Evolutionary conservation across 2,329 filamentous ascomycete species (phyloP).

Genomic region (Macrophomina tecta): DNA sequence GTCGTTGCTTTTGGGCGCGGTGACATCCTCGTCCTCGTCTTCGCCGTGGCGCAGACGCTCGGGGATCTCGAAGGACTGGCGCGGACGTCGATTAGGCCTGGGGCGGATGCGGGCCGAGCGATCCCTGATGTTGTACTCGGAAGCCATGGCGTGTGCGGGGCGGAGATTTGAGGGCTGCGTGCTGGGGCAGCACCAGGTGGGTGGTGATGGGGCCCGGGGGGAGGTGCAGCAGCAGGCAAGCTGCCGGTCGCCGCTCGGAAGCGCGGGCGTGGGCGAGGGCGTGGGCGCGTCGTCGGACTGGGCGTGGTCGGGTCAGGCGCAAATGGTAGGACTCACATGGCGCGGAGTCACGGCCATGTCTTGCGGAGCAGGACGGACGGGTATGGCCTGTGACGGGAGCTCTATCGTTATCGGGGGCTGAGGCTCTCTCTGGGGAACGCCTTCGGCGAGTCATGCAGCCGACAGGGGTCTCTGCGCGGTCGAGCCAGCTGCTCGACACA

Average conservation of each 20-base stretch:
- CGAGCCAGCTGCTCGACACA: not conserved
- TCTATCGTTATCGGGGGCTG: slow-evolving; percentile 26
- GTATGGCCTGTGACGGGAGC: slow-evolving; percentile 8
- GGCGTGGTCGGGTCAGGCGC: slow-evolving; percentile 20
- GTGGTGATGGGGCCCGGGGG: slow-evolving; percentile 16
- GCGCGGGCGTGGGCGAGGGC: slow-evolving; percentile 16
- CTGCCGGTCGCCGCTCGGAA: slow-evolving; percentile 1
- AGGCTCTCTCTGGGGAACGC: slow-evolving; percentile 25
- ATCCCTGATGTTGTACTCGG: slow-evolving; percentile 16
- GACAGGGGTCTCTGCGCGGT: slow-evolving; percentile 1
- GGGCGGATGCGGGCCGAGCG: not conserved
- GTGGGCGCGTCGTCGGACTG: slow-evolving; percentile 10
- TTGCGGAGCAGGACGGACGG: slow-evolving; percentile 5
- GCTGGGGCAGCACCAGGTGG: slow-evolving; percentile 1
- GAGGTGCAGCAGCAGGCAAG: slow-evolving; percentile 19
- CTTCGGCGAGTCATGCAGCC: slow-evolving; percentile 9
- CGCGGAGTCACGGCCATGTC: slow-evolving; percentile 1
- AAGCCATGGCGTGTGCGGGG: slow-evolving; percentile 16
- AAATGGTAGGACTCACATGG: slow-evolving; percentile 7
- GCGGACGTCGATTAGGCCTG: slow-evolving; percentile 4
- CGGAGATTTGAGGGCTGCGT: not conserved
- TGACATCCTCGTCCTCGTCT: slow-evolving; percentile 66
- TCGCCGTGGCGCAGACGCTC: slow-evolving; percentile 64
- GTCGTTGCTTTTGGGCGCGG: slow-evolving; percentile 57
- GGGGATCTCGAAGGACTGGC: slow-evolving; percentile 58